Conservation (phyloP, 2,329 filamentous ascomycete species). For the Biscogniauxia sp. region DNA sequence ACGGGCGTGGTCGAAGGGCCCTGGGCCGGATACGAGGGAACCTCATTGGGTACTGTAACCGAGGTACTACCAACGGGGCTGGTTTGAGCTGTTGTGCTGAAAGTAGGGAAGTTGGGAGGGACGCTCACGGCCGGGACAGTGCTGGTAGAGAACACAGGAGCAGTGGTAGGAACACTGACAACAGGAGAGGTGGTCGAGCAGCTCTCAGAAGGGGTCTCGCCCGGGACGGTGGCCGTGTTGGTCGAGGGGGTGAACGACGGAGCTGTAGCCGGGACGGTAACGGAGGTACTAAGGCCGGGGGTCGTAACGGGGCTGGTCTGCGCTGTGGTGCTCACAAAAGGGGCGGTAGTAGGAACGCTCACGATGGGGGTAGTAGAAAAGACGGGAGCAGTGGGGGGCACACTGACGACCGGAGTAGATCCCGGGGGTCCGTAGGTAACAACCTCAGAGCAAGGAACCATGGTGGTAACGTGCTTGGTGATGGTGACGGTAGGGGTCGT, state of each 20-base stretch:
- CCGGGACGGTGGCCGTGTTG: neutral
- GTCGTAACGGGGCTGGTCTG: constrained; percentile 8
- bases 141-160: neutral
- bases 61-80: constrained; percentile 9
- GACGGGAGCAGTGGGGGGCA: constrained; percentile 13
- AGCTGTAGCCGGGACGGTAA: neutral
- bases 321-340: neutral
- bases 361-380: constrained; percentile 13
- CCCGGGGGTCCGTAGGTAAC: constrained; percentile 27
- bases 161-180: neutral
- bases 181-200: neutral
- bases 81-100: neutral
- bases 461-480: constrained; percentile 24
- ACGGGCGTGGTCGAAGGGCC: neutral
- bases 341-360: neutral
- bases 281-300: neutral
- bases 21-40: neutral
- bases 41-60: neutral
- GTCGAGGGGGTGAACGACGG: neutral
- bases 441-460: constrained; percentile 26
- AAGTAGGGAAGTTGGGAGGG: too few relatives aligned
- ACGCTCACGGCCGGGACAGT: too few relatives aligned
- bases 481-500: constrained; percentile 14
- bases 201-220: neutral
- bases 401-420: too few relatives aligned